phyloP scores from a whole-genome alignment of 2,329 filamentous ascomycete species.

The Cryoendolithus antarcticus region DNA sequence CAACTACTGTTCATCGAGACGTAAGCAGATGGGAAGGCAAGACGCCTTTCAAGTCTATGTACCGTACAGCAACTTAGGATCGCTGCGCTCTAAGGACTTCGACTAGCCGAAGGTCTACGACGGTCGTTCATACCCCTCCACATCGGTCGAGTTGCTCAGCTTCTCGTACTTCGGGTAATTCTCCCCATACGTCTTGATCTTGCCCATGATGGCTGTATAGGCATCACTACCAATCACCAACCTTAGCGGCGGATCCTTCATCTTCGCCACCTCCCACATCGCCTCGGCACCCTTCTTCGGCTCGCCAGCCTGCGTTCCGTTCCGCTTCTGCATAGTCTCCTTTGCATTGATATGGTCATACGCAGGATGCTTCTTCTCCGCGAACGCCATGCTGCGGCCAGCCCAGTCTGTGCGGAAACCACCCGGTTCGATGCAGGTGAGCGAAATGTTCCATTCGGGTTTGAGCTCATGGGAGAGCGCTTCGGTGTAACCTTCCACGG shows the following conservation, averaged over 20 bases:
- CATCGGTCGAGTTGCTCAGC: conserved; percentile 37
- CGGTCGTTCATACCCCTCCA: conserved; percentile 25
- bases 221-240: conserved; percentile 43
- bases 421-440: conserved; percentile 33
- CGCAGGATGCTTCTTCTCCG: conserved; percentile 30
- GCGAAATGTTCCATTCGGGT: conserved; percentile 35
- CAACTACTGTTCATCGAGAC: too few species aligned
- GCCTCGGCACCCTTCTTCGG: conserved; percentile 33
- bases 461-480: conserved; percentile 30
- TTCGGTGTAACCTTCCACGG: conserved; percentile 37
- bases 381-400: conserved; percentile 35
- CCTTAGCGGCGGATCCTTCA: conserved; percentile 40
- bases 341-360: conserved; percentile 38
- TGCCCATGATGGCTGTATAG: conserved; percentile 35
- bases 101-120: conserved; percentile 6
- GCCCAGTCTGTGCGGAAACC: conserved; percentile 36
- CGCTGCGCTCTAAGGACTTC: too few species aligned
- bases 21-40: too few species aligned
- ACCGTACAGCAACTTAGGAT: too few species aligned
- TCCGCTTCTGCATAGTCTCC: conserved; percentile 26
- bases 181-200: conserved; percentile 38
- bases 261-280: conserved; percentile 43
- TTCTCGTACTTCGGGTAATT: conserved; percentile 39
- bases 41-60: too few species aligned
- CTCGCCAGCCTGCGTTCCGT: conserved; percentile 37